Evolutionary conservation across 129 eudicot species (phyloP).

Genomic region (Flaveria trinervia): DNA sequence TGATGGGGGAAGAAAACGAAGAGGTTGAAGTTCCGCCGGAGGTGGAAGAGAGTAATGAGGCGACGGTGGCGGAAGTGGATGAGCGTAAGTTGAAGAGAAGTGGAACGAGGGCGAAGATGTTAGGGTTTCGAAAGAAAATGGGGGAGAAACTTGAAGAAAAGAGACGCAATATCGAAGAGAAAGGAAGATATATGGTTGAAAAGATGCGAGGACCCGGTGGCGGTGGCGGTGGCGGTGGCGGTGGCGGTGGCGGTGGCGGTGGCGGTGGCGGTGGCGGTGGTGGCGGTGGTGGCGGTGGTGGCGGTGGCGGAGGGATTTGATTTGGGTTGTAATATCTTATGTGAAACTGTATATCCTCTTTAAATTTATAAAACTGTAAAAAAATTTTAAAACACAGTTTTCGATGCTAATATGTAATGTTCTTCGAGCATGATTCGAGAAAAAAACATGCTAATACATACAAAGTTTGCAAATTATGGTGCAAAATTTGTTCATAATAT

Average conservation of each 20-base stretch:
- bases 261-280: constrained; percentile 8
- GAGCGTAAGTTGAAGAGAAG: constrained; percentile 47
- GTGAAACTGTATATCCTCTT: no score
- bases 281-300: neutral
- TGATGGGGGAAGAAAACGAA: constrained; percentile 29
- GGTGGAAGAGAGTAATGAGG: constrained; percentile 30
- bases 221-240: neutral
- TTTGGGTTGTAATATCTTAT: neutral
- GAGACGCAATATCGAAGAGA: constrained; percentile 69
- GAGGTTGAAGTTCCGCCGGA: constrained; percentile 40
- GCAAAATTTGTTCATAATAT: no score
- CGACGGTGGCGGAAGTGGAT: constrained; percentile 37
- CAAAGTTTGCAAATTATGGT: no score
- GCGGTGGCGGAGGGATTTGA: constrained; percentile 14
- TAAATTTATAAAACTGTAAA: no score
- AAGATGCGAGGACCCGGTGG: constrained; percentile 62
- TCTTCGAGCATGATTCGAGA: no score
- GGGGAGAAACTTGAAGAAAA: constrained; percentile 87
- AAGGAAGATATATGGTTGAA: constrained; percentile 72
- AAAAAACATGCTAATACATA: no score
- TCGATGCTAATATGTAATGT: no score
- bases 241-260: neutral
- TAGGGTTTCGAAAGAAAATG: constrained; percentile 74
- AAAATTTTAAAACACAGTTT: no score
- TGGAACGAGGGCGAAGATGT: constrained; percentile 76